phyloP scores from a whole-genome alignment of 1,284 basidiomycete genomes.

The Stygiomarasmius scandens region DNA sequence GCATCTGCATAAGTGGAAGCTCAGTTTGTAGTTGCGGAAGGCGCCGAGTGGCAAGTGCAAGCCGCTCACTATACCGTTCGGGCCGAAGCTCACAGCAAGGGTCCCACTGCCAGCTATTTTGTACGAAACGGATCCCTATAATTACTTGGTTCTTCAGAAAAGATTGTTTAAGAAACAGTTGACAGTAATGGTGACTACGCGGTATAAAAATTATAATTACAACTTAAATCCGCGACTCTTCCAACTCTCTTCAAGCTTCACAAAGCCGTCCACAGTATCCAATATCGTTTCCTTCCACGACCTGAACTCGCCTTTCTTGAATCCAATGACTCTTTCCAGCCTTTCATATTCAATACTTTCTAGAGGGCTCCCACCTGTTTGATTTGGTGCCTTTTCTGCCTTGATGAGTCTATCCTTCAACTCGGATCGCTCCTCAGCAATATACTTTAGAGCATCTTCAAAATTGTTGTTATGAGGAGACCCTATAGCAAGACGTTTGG shows the following conservation, averaged over 20 bases:
- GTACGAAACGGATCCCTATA: too few relatives aligned
- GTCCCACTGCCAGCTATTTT: too few relatives aligned
- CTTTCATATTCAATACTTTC: not conserved
- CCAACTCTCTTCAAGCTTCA: conserved; percentile 19
- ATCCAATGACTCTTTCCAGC: conserved; percentile 16
- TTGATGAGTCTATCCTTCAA: conserved; percentile 18
- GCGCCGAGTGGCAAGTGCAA: too few relatives aligned
- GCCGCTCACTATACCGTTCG: too few relatives aligned
- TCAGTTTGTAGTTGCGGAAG: too few relatives aligned
- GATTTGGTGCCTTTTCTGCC: conserved; percentile 13
- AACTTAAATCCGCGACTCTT: conserved; percentile 12
- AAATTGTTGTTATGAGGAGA: conserved; percentile 15
- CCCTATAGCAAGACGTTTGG: conserved; percentile 15
- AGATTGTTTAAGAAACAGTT: too few relatives aligned
- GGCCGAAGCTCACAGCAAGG: too few relatives aligned
- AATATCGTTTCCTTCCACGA: conserved; percentile 21
- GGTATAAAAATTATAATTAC: too few relatives aligned
- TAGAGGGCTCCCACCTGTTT: not conserved
- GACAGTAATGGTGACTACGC: too few relatives aligned
- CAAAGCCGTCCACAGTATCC: conserved; percentile 19
- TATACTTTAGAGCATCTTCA: conserved; percentile 14
- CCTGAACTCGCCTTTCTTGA: conserved; percentile 15
- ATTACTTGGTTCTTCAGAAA: too few relatives aligned
- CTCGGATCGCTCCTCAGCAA: conserved; percentile 18
- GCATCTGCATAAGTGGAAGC: too few relatives aligned